A percentile compares a stretch with the other conserved stretches of the same genome.
Evolutionary conservation across 768 basidiomycete genomes (phyloP).

Genomic region (Termitomyces eurrhizus): DNA sequence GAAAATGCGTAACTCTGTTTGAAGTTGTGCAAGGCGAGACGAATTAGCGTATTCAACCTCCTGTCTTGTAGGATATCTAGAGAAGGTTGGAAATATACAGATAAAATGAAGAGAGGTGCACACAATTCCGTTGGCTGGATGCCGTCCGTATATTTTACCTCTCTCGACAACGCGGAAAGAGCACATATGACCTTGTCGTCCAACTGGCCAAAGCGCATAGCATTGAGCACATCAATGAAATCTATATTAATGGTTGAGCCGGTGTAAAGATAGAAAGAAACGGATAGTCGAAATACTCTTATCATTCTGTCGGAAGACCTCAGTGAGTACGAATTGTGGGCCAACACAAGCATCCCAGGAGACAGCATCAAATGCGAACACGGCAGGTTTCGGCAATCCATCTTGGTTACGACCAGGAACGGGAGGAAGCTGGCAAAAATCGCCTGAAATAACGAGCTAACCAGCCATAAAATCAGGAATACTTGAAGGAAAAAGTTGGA

Average conservation of each 20-base stretch:
- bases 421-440: slow-evolving; percentile 90
- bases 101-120: slow-evolving; percentile 11
- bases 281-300: slow-evolving; percentile 38
- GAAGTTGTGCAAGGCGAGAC: slow-evolving; percentile 41
- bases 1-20: slow-evolving; percentile 36
- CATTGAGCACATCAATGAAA: slow-evolving; percentile 85
- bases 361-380: slow-evolving; percentile 78
- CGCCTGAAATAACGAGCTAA: slow-evolving; percentile 80
- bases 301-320: slow-evolving; percentile 87
- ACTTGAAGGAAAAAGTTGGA: not conserved
- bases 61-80: slow-evolving; percentile 39
- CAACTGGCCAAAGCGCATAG: slow-evolving; percentile 76
- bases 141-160: slow-evolving; percentile 61
- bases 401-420: slow-evolving; percentile 52
- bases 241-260: slow-evolving; percentile 22
- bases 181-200: slow-evolving; percentile 34
- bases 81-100: slow-evolving; percentile 41
- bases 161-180: slow-evolving; percentile 55
- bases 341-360: slow-evolving; percentile 67
- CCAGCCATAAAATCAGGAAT: not conserved
- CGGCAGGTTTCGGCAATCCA: slow-evolving; percentile 41
- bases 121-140: slow-evolving; percentile 83
- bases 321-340: slow-evolving; percentile 50
- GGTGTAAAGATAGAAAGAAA: not conserved
- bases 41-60: slow-evolving; percentile 72